Evolutionary conservation across 768 basidiomycete genomes (phyloP).

Genomic region (Amanita phalloides): DNA sequence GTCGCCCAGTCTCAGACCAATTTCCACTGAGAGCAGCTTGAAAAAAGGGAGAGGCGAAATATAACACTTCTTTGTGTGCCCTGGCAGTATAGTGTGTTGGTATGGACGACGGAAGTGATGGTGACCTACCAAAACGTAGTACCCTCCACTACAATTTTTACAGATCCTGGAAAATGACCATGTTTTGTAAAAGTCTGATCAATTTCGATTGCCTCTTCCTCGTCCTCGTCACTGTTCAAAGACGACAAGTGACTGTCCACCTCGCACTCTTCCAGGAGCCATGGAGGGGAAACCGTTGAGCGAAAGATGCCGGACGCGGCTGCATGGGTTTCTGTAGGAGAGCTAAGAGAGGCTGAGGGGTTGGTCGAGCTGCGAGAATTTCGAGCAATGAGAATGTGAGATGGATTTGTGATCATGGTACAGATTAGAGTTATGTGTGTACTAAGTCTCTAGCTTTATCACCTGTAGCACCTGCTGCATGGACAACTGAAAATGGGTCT

Average conservation of each 20-base stretch:
- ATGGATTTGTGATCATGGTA: slow-evolving; percentile 46
- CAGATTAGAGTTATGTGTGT: background rate
- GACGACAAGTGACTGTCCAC: slow-evolving; percentile 61
- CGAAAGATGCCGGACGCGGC: slow-evolving; percentile 80
- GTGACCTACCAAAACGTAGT: slow-evolving; percentile 80
- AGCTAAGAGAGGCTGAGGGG: slow-evolving; percentile 71
- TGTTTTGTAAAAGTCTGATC: slow-evolving; percentile 69
- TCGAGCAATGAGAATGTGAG: slow-evolving; percentile 82
- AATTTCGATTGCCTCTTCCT: slow-evolving; percentile 67
- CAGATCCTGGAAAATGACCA: slow-evolving; percentile 67
- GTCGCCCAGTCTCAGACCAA: slow-evolving; percentile 85
- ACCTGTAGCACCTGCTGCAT: background rate
- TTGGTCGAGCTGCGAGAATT: slow-evolving; percentile 70
- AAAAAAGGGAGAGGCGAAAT: slow-evolving; percentile 93
- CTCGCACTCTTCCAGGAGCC: slow-evolving; percentile 71
- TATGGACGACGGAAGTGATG: slow-evolving; percentile 1
- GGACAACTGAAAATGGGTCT: slow-evolving; percentile 54
- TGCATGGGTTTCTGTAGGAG: slow-evolving; percentile 81
- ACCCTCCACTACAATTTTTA: slow-evolving; percentile 83
- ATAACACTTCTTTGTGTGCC: slow-evolving; percentile 87
- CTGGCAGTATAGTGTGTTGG: slow-evolving; percentile 23
- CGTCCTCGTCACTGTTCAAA: slow-evolving; percentile 51
- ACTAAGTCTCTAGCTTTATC: slow-evolving; percentile 2
- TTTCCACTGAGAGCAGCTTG: slow-evolving; percentile 83
- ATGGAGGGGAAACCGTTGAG: slow-evolving; percentile 69